Evolutionary conservation across 148 eudicot species (phyloP), one percentile per base, ranked within the genome.

Genomic region (Linanthus parryae): DNA sequence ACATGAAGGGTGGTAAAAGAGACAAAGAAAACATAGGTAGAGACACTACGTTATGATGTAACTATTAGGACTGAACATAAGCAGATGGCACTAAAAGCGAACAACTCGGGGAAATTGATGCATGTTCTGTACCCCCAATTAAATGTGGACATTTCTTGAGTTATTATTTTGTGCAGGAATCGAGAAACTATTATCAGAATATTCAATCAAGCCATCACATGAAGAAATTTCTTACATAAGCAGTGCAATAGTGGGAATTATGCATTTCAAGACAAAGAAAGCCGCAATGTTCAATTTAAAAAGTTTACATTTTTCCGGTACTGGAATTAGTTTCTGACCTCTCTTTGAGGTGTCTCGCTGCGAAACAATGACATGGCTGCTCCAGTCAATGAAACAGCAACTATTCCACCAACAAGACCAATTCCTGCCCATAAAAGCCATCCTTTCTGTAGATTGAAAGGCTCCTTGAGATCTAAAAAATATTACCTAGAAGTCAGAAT

Each of bases 401-500:
- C 63, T 20, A 84, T 49, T 44, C 90, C 96, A 56, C 90, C 98
- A 39, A 59, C 63, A 52, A 87, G 75, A 53, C 91, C 88, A 69
- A 88, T 72, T 51, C 73, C 99, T 30, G 96, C 99, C 96, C 96
- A 87, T 69, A 87, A 58, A 17, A 92, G 75, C 99, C 99, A 92
- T n/a, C 99, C 96, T 70, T 62, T 81, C 55, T 73, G 75, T 24
- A 84, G 83, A 70, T 73, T 72, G 58, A 92, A 84, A 22, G 99
- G 99, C 29, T 87, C 80, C 69, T 61, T 82, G 66, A 67, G 50
- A 77, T 87, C 99, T 92, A 81, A n/a, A n/a, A n/a, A n/a, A n/a
- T n/a, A n/a, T n/a, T n/a, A n/a, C n/a, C n/a, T n/a, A n/a, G n/a
- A n/a, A n/a, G 33, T 33, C 43, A 52, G 14, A 20, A 19, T 33